Conservation (phyloP, 2,329 filamentous ascomycete species). For the Zasmidium angulare region DNA sequence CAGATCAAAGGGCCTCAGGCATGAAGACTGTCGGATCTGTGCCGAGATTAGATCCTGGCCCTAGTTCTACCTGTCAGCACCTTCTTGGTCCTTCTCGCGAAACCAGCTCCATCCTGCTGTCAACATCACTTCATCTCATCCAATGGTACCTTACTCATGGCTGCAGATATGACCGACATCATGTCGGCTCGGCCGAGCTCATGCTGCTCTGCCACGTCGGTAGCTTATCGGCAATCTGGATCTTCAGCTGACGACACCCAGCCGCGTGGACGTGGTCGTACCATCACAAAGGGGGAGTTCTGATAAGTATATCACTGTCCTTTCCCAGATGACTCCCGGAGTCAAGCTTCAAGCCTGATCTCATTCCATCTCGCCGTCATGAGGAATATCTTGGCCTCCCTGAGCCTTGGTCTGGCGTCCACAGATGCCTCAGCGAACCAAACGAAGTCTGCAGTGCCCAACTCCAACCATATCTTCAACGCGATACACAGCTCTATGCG, state of each 20-base stretch:
- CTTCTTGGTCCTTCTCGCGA: too few species aligned
- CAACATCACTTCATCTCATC: too few species aligned
- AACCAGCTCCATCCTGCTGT: too few species aligned
- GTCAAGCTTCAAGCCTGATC: too few species aligned
- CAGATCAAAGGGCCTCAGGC: not conserved
- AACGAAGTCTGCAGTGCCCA: not conserved
- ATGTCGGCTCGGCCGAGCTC: too few species aligned
- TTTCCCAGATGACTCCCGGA: too few species aligned
- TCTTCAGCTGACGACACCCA: not conserved
- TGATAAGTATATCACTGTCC: not conserved
- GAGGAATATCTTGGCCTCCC: not conserved
- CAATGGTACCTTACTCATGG: too few species aligned
- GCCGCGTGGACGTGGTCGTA: not conserved
- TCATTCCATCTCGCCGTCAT: not conserved
- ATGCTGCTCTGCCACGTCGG: not conserved
- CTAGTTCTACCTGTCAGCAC: too few species aligned
- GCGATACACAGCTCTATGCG: conserved; percentile 69
- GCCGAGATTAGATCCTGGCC: too few species aligned
- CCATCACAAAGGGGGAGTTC: not conserved
- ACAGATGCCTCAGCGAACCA: not conserved
- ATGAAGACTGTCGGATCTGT: not conserved
- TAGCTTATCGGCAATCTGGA: not conserved
- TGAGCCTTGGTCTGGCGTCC: not conserved
- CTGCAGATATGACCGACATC: too few species aligned
- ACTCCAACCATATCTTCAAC: conserved; percentile 62